Conservation (phyloP, 2,329 filamentous ascomycete genomes). For the Leptographium radiaticola region DNA sequence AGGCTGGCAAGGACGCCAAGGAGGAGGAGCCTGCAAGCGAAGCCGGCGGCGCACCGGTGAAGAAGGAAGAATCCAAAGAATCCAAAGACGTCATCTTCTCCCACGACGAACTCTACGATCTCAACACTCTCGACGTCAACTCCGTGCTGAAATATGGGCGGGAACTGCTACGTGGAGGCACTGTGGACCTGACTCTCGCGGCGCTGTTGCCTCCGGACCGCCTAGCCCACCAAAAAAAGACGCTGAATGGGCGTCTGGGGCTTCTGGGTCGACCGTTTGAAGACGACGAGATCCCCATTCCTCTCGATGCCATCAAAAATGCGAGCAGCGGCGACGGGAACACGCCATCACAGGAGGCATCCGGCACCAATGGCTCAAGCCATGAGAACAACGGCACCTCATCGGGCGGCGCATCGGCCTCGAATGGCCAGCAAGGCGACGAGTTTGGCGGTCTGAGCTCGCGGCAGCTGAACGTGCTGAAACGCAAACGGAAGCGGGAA, state of each 20-base stretch:
- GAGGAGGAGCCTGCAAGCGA: slow-evolving; percentile 8
- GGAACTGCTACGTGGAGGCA: slow-evolving; percentile 70
- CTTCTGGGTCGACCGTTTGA: slow-evolving; percentile 74
- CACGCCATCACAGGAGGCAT: slow-evolving; percentile 30
- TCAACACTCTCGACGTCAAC: slow-evolving; percentile 64
- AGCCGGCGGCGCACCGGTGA: slow-evolving; percentile 22
- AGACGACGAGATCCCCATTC: slow-evolving; percentile 61
- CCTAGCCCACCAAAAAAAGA: slow-evolving; percentile 81
- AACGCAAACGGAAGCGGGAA: slow-evolving; percentile 84
- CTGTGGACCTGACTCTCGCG: slow-evolving; percentile 74
- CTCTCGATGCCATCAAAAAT: slow-evolving; percentile 42
- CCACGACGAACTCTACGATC: slow-evolving; percentile 52
- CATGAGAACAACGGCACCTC: slow-evolving; percentile 1
- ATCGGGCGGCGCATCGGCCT: slow-evolving; percentile 14
- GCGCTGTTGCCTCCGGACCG: slow-evolving; percentile 70
- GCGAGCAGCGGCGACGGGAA: slow-evolving; percentile 14
- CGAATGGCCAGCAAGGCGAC: slow-evolving; percentile 23
- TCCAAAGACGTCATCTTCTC: slow-evolving; percentile 32
- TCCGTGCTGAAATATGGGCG: slow-evolving; percentile 74
- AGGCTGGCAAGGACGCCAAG: slow-evolving; percentile 8
- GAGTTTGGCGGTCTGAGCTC: slow-evolving; percentile 66
- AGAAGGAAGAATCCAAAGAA: slow-evolving; percentile 53
- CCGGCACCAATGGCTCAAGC: slow-evolving; percentile 10
- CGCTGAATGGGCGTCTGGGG: slow-evolving; percentile 66
- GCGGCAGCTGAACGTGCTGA: slow-evolving; percentile 85